Percentiles rank a stretch among this genome's conserved stretches.
phyloP scores from a whole-genome alignment of 2,329 filamentous ascomycete genomes.

The Alternaria panax region DNA sequence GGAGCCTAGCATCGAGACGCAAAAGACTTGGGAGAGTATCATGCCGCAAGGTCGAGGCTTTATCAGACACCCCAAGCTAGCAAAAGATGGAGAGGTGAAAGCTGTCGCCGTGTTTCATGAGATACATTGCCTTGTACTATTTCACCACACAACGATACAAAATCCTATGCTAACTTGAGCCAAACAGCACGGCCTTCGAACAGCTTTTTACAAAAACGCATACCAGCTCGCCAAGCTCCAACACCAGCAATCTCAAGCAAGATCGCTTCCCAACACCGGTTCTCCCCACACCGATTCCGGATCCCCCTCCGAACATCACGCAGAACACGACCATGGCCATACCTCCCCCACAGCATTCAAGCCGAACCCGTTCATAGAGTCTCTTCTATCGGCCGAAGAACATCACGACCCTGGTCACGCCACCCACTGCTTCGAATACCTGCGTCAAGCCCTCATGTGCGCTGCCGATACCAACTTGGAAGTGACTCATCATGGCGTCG shows the following conservation, averaged over 20 bases:
- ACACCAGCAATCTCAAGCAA: neutral
- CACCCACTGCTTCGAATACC: slow-evolving; percentile 37
- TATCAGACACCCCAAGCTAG: slow-evolving; percentile 2
- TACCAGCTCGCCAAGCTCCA: slow-evolving; percentile 13
- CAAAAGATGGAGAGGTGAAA: neutral
- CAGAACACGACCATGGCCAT: neutral
- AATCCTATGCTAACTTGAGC: neutral
- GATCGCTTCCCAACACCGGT: neutral
- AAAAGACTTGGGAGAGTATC: slow-evolving; percentile 4
- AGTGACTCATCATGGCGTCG: neutral
- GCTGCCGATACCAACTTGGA: slow-evolving; percentile 36
- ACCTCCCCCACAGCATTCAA: neutral
- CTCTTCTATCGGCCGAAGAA: neutral
- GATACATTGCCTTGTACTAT: slow-evolving; percentile 17
- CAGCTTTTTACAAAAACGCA: slow-evolving; percentile 2
- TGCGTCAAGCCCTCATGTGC: slow-evolving; percentile 37
- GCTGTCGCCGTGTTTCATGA: slow-evolving; percentile 14
- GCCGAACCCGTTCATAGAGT: slow-evolving; percentile 9
- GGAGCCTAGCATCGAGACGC: slow-evolving; percentile 49
- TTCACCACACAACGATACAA: too few species aligned
- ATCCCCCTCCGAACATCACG: neutral
- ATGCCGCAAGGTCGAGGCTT: slow-evolving; percentile 12
- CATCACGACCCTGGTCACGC: neutral
- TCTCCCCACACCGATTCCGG: neutral
- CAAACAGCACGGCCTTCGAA: slow-evolving; percentile 10